Evolutionary conservation across 345 rosid species (phyloP).

Genomic region (Pugionium cornutum): DNA sequence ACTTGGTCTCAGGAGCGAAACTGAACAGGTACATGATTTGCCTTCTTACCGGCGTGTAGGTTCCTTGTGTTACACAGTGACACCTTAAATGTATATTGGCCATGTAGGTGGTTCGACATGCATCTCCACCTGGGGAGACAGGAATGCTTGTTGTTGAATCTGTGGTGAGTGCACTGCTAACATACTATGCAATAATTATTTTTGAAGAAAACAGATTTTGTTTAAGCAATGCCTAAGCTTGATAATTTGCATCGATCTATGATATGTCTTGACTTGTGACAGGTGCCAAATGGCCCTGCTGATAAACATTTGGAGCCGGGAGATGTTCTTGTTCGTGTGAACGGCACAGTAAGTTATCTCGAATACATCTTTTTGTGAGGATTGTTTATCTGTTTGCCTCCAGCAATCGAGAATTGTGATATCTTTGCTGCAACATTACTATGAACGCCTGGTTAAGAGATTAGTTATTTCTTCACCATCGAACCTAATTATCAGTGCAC

Average conservation of each 20-base stretch:
- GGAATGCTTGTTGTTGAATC: constrained; percentile 97
- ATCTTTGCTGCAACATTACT: constrained; percentile 12
- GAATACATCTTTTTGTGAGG: constrained; percentile 1
- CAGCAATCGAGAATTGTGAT: constrained; percentile 14
- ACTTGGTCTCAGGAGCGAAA: constrained; percentile 81
- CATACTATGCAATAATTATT: constrained; percentile 13
- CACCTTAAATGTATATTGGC: constrained; percentile 35
- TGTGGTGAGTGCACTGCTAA: constrained; percentile 57
- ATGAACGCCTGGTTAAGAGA: background rate
- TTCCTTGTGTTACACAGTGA: constrained; percentile 15
- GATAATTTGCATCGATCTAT: constrained; percentile 1
- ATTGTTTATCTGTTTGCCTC: constrained; percentile 14
- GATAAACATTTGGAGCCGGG: constrained; percentile 84
- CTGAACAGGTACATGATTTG: constrained; percentile 71
- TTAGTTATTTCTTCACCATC: constrained; percentile 13
- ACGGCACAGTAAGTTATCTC: constrained; percentile 69
- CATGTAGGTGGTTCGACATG: constrained; percentile 76
- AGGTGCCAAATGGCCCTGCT: constrained; percentile 98
- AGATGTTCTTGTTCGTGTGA: constrained; percentile 87
- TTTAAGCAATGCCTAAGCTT: background rate
- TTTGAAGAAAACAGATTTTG: constrained; percentile 1
- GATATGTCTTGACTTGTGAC: constrained; percentile 37
- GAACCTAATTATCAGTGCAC: constrained; percentile 19
- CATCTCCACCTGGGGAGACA: constrained; percentile 77
- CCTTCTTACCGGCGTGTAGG: constrained; percentile 10